Evolutionary conservation across 1,139 yeast species (phyloP).

Genomic region (Wickerhamomyces sp.): DNA sequence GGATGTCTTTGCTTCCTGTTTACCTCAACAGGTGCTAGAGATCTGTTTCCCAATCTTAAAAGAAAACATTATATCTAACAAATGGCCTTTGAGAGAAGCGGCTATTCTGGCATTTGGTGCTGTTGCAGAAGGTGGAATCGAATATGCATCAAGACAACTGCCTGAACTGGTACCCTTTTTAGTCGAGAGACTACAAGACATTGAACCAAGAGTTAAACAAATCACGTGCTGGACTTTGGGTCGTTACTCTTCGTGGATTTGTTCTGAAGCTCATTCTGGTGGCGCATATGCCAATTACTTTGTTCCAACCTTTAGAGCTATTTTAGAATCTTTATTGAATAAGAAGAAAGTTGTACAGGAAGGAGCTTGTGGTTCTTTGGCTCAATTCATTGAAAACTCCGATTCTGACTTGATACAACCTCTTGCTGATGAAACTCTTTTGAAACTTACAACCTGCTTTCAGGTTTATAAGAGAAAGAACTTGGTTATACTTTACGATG

Average conservation of each 20-base stretch:
- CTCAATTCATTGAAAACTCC: constrained; percentile 75
- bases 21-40: constrained; percentile 63
- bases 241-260: constrained; percentile 79
- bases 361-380: constrained; percentile 84
- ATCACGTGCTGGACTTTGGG: constrained; percentile 95
- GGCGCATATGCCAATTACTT: constrained; percentile 64
- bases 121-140: constrained; percentile 82
- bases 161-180: constrained; percentile 82
- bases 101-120: constrained; percentile 95
- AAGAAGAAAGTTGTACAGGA: constrained; percentile 89
- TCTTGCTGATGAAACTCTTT: constrained; percentile 53
- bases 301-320: constrained; percentile 71
- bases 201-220: constrained; percentile 82
- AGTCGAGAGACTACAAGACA: constrained; percentile 71
- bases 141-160: constrained; percentile 62
- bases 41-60: constrained; percentile 73
- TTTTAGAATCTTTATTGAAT: constrained; percentile 73
- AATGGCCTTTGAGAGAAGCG: constrained; percentile 92
- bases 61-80: constrained; percentile 56
- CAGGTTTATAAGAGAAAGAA: constrained; percentile 76
- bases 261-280: constrained; percentile 55
- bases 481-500: constrained; percentile 76
- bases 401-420: constrained; percentile 53
- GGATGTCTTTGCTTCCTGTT: constrained; percentile 67
- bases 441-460: constrained; percentile 71